Conservation (phyloP, 2,329 filamentous ascomycete genomes). For the Fusarium torreyae region DNA sequence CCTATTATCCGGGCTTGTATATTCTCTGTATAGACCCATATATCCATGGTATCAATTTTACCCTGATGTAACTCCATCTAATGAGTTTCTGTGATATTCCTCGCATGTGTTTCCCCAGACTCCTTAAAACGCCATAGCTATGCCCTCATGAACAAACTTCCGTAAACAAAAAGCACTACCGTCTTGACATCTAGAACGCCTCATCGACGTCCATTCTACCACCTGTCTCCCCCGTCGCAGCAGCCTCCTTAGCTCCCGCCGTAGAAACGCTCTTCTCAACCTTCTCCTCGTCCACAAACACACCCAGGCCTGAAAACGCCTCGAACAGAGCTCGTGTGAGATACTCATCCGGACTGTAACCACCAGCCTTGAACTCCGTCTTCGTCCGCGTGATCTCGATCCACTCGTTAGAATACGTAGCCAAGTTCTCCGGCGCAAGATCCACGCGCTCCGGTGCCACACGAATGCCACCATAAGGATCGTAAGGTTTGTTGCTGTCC, state of each 20-base stretch:
- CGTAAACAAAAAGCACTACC: not conserved
- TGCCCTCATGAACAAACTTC: conserved; percentile 27
- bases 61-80: conserved; percentile 22
- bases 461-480: conserved; percentile 85
- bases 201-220: conserved; percentile 67
- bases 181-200: conserved; percentile 54
- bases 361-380: conserved; percentile 78
- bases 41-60: conserved; percentile 26
- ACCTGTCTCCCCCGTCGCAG: conserved; percentile 51
- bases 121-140: conserved; percentile 48
- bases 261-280: conserved; percentile 56
- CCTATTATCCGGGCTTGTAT: not conserved
- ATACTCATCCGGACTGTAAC: conserved; percentile 87
- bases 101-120: conserved; percentile 15
- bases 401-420: conserved; percentile 82
- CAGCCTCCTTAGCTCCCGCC: conserved; percentile 56
- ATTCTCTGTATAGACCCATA: conserved; percentile 7
- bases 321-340: conserved; percentile 86
- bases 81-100: conserved; percentile 2
- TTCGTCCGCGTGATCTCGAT: conserved; percentile 78
- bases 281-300: conserved; percentile 88
- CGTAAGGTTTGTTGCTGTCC: conserved; percentile 83
- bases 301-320: conserved; percentile 89
- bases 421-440: conserved; percentile 64
- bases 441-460: conserved; percentile 79